These are phyloP conservation scores for Heracleum sosnowskyi DNA, from an alignment of 129 eudicot genomes.

Conservation along the genomic window DNA sequence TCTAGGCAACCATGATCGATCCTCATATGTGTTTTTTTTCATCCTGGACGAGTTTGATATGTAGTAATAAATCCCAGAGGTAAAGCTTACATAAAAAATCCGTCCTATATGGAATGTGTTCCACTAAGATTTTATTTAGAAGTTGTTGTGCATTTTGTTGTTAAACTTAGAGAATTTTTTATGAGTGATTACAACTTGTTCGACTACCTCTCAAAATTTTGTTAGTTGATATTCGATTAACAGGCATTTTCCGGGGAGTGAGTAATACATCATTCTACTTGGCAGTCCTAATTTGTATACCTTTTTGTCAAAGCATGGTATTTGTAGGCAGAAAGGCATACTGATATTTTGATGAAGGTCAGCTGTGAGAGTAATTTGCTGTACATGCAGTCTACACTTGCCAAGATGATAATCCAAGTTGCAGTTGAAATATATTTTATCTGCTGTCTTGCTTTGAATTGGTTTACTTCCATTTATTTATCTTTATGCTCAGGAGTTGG, in stretches of 20 bases:
- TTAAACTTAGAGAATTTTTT: not conserved
- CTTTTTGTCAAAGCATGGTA: not conserved
- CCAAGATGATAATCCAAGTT: not conserved
- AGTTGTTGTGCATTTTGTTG: not conserved
- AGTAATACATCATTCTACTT: not conserved
- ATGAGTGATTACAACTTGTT: not conserved
- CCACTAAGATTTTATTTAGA: not conserved
- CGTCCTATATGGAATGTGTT: not conserved
- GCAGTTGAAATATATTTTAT: not conserved
- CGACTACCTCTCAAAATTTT: not conserved
- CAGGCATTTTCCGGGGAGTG: not conserved
- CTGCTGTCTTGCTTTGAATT: not conserved
- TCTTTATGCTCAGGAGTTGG: not conserved
- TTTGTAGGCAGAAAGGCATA: not conserved
- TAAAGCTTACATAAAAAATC: not conserved
- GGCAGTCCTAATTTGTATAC: not conserved
- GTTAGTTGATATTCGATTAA: not conserved
- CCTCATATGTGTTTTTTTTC: not conserved
- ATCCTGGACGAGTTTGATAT: not conserved
- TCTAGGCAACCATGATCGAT: not conserved
- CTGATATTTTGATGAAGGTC: not conserved
- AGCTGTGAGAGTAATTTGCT: not conserved
- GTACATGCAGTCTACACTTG: not conserved
- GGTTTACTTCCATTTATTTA: not conserved
- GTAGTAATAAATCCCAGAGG: not conserved